Conservation (phyloP, 73 alveolate species). For the Diophrys appendiculata region DNA sequence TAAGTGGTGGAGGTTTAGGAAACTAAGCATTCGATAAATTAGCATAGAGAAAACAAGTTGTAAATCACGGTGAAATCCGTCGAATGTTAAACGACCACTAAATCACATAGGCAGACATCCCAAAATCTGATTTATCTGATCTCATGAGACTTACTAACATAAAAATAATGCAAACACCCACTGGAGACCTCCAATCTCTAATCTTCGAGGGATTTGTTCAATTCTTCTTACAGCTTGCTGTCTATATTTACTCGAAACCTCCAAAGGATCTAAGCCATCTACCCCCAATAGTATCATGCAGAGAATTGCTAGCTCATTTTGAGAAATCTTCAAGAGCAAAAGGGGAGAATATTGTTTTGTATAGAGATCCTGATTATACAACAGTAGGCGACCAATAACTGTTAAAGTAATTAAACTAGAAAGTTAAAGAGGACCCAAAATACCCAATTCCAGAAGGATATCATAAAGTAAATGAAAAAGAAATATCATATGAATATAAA, state of each 20-base stretch:
- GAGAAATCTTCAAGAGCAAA: constrained; percentile 9
- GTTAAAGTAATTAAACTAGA: constrained; percentile 63
- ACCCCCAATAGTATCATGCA: constrained; percentile 41
- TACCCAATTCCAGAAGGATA: constrained; percentile 80
- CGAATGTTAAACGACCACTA: no score
- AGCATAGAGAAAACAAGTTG: no score
- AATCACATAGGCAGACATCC: no score
- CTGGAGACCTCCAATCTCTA: constrained; percentile 9
- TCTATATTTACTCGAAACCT: constrained; percentile 22
- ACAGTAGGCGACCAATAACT: constrained; percentile 71
- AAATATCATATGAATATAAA: constrained; percentile 33
- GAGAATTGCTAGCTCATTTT: constrained; percentile 25
- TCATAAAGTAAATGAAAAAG: constrained; percentile 51
- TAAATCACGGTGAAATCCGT: no score
- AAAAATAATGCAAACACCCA: no score
- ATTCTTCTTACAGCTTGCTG: constrained; percentile 44
- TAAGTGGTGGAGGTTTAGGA: no score
- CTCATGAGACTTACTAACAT: no score
- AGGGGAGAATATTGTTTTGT: constrained; percentile 39
- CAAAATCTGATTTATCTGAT: no score
- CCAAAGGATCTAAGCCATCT: constrained; percentile 19
- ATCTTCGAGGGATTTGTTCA: constrained; percentile 43
- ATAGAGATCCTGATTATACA: constrained; percentile 63
- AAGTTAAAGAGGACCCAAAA: constrained; percentile 61
- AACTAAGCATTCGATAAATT: no score